These are phyloP conservation scores for Histomonas meleagridis DNA, from an alignment of 208 protist species.

Conservation along the genomic window DNA sequence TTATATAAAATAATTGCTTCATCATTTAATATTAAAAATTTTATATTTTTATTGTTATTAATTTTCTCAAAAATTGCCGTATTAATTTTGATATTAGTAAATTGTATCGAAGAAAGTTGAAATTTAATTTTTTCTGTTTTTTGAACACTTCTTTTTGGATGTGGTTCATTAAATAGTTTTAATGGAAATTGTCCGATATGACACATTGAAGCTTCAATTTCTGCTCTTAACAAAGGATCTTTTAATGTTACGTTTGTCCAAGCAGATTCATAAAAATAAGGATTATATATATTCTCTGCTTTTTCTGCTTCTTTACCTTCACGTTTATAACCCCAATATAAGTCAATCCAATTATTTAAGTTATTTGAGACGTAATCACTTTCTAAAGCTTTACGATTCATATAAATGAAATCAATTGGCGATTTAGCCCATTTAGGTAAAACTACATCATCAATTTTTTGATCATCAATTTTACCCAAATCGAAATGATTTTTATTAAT, in stretches of 20 bases:
- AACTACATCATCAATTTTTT: constrained; percentile 39
- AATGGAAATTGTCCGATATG: constrained; percentile 56
- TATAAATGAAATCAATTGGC: background rate
- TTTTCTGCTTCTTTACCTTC: background rate
- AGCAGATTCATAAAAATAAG: background rate
- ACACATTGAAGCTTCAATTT: constrained; percentile 46
- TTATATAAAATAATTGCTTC: too few relatives aligned
- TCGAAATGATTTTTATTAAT: constrained; percentile 50
- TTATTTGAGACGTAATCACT: constrained; percentile 48
- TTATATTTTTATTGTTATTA: too few relatives aligned
- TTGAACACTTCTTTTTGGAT: constrained; percentile 35
- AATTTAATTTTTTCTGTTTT: background rate
- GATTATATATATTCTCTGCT: background rate
- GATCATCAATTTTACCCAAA: constrained; percentile 48
- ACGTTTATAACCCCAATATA: background rate
- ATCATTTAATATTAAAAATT: too few relatives aligned
- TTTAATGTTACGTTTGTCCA: background rate
- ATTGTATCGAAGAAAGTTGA: background rate
- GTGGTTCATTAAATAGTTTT: constrained; percentile 52
- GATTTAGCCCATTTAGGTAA: constrained; percentile 44
- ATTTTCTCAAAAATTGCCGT: background rate
- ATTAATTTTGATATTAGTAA: background rate
- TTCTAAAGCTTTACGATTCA: constrained; percentile 64
- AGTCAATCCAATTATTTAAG: constrained; percentile 54
- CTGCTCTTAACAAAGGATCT: background rate